Evolutionary conservation across 1,284 basidiomycete species (phyloP), one percentile per base, ranked within the genome.

Genomic region (Neolentinus lepideus): DNA sequence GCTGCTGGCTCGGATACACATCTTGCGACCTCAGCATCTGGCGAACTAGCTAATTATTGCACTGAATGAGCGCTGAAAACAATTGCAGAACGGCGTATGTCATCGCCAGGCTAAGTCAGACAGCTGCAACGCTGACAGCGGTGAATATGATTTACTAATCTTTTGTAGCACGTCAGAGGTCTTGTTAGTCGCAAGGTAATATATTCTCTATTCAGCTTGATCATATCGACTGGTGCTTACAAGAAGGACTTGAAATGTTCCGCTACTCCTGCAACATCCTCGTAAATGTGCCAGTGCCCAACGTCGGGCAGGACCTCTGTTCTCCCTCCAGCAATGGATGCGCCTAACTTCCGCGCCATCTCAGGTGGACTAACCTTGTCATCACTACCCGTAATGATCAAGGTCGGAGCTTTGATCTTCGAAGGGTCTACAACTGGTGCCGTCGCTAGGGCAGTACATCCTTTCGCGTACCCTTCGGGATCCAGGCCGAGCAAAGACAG

Each of bases 351-450:
- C 3, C 35, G 43, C 9, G 56, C 47, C 14, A 43, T 51, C 50
- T 53, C 51, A 25, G 58, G 53, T n/a, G 38, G 38, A 46, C 57
- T 47, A 14, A 54, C 48, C 46, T 45, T 53, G 35, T 59, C 58
- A 12, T 59, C 58, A n/a, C 19, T 48, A 6, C 58, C 58, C 24
- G 53, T 53, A 8, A 57, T 24, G 50, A 59, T 57, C 9, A 59
- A 10, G 21, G 38, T 56, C 31, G 33, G 29, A 2, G 51, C 56
- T n/a, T n/a, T 52, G 24, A 59, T 59, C 12, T 26, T 19, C 10
- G 58, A 36, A 36, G 52, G 57, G 33, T 57, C 56, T 2, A 56
- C 53, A 21, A 52, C 54, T 2, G 25, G 25, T 2, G 58, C 58
- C 4, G 38, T 38, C 14, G 45, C 53, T 8, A 57, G 36, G 21